Conservation (phyloP, 805 yeast genomes). For the Candida oleophila region DNA sequence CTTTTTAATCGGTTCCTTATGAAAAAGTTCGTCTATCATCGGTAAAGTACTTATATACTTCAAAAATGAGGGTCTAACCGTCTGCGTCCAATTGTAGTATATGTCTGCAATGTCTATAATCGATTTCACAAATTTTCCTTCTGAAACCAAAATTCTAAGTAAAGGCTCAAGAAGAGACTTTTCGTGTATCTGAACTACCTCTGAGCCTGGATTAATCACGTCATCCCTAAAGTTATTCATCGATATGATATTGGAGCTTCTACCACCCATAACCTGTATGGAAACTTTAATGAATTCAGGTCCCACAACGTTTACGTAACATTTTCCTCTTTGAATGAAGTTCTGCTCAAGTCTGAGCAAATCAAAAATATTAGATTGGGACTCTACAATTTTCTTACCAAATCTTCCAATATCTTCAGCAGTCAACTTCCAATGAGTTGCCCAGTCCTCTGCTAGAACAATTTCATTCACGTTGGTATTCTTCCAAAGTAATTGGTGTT, state of each 20-base stretch:
- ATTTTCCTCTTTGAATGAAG: conserved; percentile 63
- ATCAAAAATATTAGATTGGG: conserved; percentile 77
- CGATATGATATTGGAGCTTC: conserved; percentile 14
- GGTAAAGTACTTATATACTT: conserved; percentile 63
- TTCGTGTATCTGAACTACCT: conserved; percentile 55
- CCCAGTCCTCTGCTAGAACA: conserved; percentile 54
- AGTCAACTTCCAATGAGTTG: conserved; percentile 62
- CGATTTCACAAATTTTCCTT: conserved; percentile 65
- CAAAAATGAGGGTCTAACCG: conserved; percentile 53
- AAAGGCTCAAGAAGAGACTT: conserved; percentile 57
- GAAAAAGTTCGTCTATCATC: conserved; percentile 54
- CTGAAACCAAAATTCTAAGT: conserved; percentile 51
- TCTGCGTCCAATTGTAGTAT: conserved; percentile 61
- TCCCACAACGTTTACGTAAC: conserved; percentile 52
- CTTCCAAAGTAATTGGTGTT: conserved; percentile 23
- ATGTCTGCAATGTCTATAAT: conserved; percentile 53
- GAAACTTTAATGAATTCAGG: conserved; percentile 39
- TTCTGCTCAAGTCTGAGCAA: conserved; percentile 68
- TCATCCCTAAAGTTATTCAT: conserved; percentile 54
- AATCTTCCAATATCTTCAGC: conserved; percentile 52
- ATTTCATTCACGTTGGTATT: conserved; percentile 26
- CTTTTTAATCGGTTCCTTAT: conserved; percentile 48
- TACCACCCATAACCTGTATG: conserved; percentile 16
- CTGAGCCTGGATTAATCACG: conserved; percentile 56
- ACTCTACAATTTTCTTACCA: conserved; percentile 52